Base-by-base conservation (phyloP, 2,329 filamentous ascomycete genomes). In the Pseudogymnoascus destructans region DNA sequence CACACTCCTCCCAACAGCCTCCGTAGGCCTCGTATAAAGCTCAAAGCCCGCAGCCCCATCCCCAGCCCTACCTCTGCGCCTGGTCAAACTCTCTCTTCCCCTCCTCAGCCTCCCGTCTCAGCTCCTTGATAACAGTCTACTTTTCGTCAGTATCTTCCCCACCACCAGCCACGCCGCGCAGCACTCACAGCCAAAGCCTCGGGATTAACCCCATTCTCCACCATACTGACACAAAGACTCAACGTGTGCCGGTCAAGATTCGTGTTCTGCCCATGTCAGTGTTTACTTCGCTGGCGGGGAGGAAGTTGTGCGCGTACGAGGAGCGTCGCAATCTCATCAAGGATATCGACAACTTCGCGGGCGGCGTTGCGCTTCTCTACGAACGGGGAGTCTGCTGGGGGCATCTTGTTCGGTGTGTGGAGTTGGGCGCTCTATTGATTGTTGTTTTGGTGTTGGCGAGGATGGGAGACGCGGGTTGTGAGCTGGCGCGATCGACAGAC, bases 141-240 rank as follows among this genome's bases (percentile, higher is more conserved):
- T 25, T 15, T 13, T 8, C 1, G 54, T 65, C 54, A 66, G 63
- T 25, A 55, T 55, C 23, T 19, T 8, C 17, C 49, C 49, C 25
- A 19, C 21, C n/a, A 52, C 7, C 35, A 15, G 5, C 10, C n/a
- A 46, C n/a, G 3, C 9, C 38, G 2, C 9, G 21, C 25, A 46
- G 10, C 2, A 66, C 89, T 68, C 79, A 97, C 93, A 21, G 92
- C 91, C 30, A 98, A 76, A 1, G 92, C 93, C 70, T 97, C 92
- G 0, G 93, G 93, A 69, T 95, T 95, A 27, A 97, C 89, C 11
- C 93, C 93, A 68, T 95, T 95, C 73, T 98, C 93, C 65, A 98
- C 95, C 71, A 98, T 80, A 58, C 90, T 95, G 61, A 97, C 92
- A 72, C 93, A 98, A 62, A 96, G 88, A 2, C 91, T 95, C 15